Evolutionary conservation across 129 eudicot genomes (phyloP).

Genomic region (Calendula officinalis): DNA sequence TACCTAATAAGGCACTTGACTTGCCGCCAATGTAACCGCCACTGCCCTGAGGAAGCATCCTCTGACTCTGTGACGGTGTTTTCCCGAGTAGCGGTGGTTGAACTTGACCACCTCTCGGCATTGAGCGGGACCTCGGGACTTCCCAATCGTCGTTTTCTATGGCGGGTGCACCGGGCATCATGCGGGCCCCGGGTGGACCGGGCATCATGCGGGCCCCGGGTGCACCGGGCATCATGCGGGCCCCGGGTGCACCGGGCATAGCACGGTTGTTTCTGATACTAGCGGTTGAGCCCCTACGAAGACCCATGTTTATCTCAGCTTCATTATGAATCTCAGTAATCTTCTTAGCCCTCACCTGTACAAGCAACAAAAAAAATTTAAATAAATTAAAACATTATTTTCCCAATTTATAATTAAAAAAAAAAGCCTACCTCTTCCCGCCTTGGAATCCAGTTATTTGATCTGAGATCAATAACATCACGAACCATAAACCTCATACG

Average conservation of each 20-base stretch:
- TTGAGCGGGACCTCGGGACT: conserved; percentile 55
- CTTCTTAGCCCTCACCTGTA: conserved; percentile 84
- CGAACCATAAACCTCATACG: conserved; percentile 87
- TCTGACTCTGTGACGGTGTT: conserved; percentile 53
- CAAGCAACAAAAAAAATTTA: not conserved
- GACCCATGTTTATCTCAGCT: conserved; percentile 73
- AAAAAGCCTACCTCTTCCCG: conserved; percentile 69
- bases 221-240: conserved; percentile 62
- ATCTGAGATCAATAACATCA: conserved; percentile 70
- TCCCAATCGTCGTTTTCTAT: conserved; percentile 83
- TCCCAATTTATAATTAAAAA: not conserved
- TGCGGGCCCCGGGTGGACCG: conserved; percentile 86
- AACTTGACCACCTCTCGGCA: conserved; percentile 59
- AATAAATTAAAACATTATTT: not conserved
- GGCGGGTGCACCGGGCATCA: conserved; percentile 88
- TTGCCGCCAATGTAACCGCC: not conserved
- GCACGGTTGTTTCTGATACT: conserved; percentile 65
- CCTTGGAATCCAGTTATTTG: conserved; percentile 82
- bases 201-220: conserved; percentile 93
- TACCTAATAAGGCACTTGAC: conserved; percentile 31
- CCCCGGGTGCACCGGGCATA: conserved; percentile 51
- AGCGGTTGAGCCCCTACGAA: conserved; percentile 77
- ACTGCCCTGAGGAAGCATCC: conserved; percentile 45
- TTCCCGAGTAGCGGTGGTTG: conserved; percentile 54
- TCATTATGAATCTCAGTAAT: conserved; percentile 79